Evolutionary conservation across 352 stramenopile genomes (phyloP), one percentile per base, ranked within the genome.

Genomic region (Elongisporangium senticosum): DNA sequence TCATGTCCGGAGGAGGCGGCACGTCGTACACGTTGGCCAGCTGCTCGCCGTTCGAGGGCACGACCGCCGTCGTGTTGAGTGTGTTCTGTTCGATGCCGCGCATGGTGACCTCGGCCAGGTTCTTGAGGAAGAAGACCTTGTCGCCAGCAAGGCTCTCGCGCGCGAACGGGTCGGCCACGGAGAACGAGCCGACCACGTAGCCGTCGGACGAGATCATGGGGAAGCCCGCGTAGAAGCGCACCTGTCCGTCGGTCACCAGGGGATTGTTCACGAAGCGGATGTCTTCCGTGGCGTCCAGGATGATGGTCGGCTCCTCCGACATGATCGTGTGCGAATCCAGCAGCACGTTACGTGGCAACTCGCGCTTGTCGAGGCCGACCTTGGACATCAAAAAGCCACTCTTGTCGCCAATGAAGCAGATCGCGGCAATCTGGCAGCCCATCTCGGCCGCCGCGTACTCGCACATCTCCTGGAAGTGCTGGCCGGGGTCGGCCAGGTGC

Each of bases 391-490:
- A 56, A 61, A 93, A 95, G 15, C 81, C 81, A 51, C 76, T 92
- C 72, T 91, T 95, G 70, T 93, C 85, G 22, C 85, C 85, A 20
- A 93, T 86, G 56, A 93, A 89, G 67, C 80, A 89, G 43, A 93
- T 82, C n/a, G 77, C 77, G 0, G 85, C 80, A 49, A 89, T 87
- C 69, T 88, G 79, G 66, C 85, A 94, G 51, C 80, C 80, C 66
- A 89, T 72, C 64, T 90, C 83, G 15, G 85, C 84, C 3, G 83
- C 81, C 17, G 83, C 85, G 60, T 90, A 91, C 61, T 94, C 85
- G 55, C 83, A 90, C 79, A 94, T 93, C 56, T 94, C 85, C 58
- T 94, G 85, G 63, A 94, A 94, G 56, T 93, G 85, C 60, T 83
- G 70, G 1, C 83, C 77, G 1, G 83, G 83, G 64, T 94, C 85